phyloP scores from a whole-genome alignment of 805 yeast species.

The Ogataea corticis region DNA sequence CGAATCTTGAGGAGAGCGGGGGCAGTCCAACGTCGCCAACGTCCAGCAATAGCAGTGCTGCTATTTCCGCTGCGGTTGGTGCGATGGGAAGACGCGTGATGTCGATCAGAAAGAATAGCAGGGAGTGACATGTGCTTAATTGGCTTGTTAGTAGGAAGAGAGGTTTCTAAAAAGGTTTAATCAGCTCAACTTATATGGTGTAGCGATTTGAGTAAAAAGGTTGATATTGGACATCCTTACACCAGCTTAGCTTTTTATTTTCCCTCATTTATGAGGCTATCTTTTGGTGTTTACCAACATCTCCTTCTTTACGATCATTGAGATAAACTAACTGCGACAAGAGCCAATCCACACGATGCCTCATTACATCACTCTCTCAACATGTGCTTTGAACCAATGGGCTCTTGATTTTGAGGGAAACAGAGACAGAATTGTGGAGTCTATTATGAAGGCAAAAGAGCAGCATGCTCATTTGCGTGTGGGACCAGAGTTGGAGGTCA shows the following conservation, averaged over 20 bases:
- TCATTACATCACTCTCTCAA: slow-evolving; percentile 82
- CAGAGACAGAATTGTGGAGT: slow-evolving; percentile 82
- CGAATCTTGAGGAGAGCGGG: slow-evolving; percentile 24
- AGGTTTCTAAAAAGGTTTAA: too few relatives aligned
- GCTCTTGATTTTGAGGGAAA: slow-evolving; percentile 97
- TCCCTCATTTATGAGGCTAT: too few relatives aligned
- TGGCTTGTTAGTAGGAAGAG: too few relatives aligned
- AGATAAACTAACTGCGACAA: background rate
- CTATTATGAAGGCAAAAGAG: slow-evolving; percentile 74
- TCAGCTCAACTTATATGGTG: too few relatives aligned
- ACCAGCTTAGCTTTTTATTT: too few relatives aligned
- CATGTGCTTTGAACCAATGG: slow-evolving; percentile 98
- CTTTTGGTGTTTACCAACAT: too few relatives aligned
- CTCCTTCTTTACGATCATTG: background rate
- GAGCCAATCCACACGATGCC: slow-evolving; percentile 53
- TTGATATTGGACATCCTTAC: background rate
- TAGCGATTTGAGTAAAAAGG: too few relatives aligned
- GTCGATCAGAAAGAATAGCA: slow-evolving; percentile 25
- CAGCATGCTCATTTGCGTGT: slow-evolving; percentile 81
- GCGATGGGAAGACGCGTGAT: slow-evolving; percentile 29
- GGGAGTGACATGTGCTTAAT: too few relatives aligned
- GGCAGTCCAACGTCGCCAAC: slow-evolving; percentile 12
- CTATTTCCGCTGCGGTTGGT: slow-evolving; percentile 19
- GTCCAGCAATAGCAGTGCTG: slow-evolving; percentile 11
- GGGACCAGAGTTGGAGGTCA: slow-evolving; percentile 94